phyloP scores from a whole-genome alignment of 2,329 filamentous ascomycete genomes.

The Pseudonectria foliicola region DNA sequence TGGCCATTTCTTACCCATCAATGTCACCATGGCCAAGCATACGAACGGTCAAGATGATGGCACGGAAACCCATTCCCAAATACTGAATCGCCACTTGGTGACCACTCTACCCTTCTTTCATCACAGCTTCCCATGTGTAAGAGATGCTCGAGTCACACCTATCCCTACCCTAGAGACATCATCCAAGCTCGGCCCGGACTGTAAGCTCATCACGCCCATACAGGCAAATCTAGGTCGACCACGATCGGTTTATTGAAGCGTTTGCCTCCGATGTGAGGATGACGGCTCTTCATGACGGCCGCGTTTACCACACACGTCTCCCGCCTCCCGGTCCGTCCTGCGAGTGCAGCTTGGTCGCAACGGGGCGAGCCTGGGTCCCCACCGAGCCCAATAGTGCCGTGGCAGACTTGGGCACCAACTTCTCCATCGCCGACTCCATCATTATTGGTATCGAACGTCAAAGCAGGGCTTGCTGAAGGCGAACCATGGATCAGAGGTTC shows the following conservation, averaged over 20 bases:
- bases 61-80: too few species aligned
- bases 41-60: too few species aligned
- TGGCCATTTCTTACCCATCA: too few species aligned
- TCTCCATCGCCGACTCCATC: not conserved
- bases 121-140: too few species aligned
- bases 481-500: not conserved
- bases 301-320: conserved; percentile 80
- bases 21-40: too few species aligned
- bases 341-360: conserved; percentile 34
- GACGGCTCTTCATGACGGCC: conserved; percentile 62
- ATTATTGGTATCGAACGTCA: conserved; percentile 8
- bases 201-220: conserved; percentile 29
- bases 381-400: conserved; percentile 27
- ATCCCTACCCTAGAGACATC: conserved; percentile 1
- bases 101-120: too few species aligned
- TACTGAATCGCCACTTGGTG: too few species aligned
- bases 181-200: too few species aligned
- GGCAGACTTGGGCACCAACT: conserved; percentile 15
- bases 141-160: too few species aligned
- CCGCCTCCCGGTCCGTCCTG: conserved; percentile 37
- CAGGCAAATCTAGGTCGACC: conserved; percentile 69
- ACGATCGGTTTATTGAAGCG: conserved; percentile 72
- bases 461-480: conserved; percentile 1
- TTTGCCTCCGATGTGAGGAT: conserved; percentile 55
- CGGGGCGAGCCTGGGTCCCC: conserved; percentile 35